Conservation (phyloP, 441 rosid species). For the Adansonia madagascariensis region DNA sequence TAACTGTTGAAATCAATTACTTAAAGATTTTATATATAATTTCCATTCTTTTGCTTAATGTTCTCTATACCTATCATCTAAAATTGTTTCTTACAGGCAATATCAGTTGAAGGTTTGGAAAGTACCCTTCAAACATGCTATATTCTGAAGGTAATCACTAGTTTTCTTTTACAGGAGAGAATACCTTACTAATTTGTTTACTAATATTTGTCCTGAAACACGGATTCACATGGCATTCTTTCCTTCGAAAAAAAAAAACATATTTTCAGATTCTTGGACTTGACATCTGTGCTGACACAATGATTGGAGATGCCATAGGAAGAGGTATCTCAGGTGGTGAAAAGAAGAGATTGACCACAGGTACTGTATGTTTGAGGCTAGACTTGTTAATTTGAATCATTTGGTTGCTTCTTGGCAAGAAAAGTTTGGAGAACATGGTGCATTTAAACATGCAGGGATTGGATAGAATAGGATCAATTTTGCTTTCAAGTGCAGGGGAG, state of each 20-base stretch:
- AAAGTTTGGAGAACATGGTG: neutral
- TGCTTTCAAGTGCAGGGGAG: constrained; percentile 35
- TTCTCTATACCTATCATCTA: neutral
- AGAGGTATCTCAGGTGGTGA: constrained; percentile 72
- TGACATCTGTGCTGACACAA: constrained; percentile 55
- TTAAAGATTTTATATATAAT: neutral
- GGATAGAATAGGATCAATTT: neutral
- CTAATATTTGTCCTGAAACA: neutral
- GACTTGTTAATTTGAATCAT: neutral
- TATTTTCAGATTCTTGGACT: constrained; percentile 60
- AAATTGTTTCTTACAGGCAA: constrained; percentile 48
- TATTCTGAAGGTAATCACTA: constrained; percentile 50
- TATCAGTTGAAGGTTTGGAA: constrained; percentile 54
- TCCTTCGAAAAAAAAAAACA: no score
- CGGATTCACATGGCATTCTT: neutral
- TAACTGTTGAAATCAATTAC: no score
- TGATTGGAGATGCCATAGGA: constrained; percentile 57
- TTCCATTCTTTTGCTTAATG: neutral
- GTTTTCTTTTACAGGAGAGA: constrained; percentile 3
- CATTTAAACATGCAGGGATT: no score
- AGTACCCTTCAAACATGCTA: constrained; percentile 69
- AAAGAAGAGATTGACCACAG: constrained; percentile 62
- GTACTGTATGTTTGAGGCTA: constrained; percentile 32
- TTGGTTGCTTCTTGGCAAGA: neutral
- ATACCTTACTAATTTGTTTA: neutral